phyloP scores from a whole-genome alignment of 441 rosid species.

The Sinapis alba region DNA sequence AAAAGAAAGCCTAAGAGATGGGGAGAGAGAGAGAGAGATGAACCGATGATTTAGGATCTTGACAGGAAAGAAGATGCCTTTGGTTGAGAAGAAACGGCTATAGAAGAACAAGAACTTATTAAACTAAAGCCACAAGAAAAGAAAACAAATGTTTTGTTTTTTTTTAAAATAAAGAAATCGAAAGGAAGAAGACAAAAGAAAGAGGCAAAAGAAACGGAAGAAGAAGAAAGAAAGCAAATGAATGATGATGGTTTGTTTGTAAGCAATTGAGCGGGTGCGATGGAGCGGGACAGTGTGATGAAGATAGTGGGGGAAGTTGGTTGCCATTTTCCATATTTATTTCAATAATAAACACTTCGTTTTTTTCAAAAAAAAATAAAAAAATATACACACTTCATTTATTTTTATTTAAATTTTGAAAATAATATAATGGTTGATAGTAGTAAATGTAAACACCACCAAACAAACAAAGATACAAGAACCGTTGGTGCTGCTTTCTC shows the following conservation, averaged over 20 bases:
- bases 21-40: slow-evolving; percentile 18
- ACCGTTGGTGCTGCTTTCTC: slow-evolving; percentile 30
- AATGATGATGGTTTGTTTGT: slow-evolving; percentile 18
- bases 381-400: neutral
- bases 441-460: slow-evolving; percentile 30
- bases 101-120: slow-evolving; percentile 17
- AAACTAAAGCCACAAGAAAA: slow-evolving; percentile 31
- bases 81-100: slow-evolving; percentile 27
- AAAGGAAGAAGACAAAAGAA: slow-evolving; percentile 34
- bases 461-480: slow-evolving; percentile 25
- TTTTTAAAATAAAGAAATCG: neutral
- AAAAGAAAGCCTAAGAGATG: neutral
- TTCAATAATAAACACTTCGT: neutral
- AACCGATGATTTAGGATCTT: slow-evolving; percentile 41
- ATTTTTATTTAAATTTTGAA: neutral
- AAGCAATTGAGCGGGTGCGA: slow-evolving; percentile 28
- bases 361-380: too few species aligned
- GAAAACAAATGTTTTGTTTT: neutral
- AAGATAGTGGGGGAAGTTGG: slow-evolving; percentile 36
- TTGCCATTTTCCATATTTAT: slow-evolving; percentile 10
- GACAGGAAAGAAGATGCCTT: slow-evolving; percentile 28
- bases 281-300: slow-evolving; percentile 39
- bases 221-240: neutral
- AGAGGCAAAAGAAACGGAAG: slow-evolving; percentile 20
- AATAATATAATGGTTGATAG: neutral